Conservation (phyloP, 805 yeast species). For the Kluyveromyces dobzhanskii region DNA sequence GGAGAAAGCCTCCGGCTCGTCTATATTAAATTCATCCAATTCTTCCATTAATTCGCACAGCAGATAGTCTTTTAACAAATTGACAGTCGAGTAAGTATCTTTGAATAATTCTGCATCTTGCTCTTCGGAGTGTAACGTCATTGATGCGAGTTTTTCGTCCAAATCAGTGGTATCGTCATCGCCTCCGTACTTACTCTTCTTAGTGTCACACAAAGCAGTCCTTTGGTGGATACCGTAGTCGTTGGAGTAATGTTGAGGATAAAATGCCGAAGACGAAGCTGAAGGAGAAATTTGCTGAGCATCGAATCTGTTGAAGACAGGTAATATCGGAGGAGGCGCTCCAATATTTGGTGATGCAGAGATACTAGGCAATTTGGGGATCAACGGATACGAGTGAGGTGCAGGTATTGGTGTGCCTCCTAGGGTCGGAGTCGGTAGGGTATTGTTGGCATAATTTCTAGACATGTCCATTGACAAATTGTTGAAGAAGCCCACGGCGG, state of each 20-base stretch:
- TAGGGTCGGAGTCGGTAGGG: slow-evolving; percentile 4
- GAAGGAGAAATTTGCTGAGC: background rate
- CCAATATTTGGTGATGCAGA: background rate
- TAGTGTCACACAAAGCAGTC: slow-evolving; percentile 3
- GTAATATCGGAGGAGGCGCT: background rate
- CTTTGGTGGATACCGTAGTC: slow-evolving; percentile 8
- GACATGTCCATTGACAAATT: slow-evolving; percentile 18
- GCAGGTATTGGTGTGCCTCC: slow-evolving; percentile 4
- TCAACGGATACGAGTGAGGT: slow-evolving; percentile 5
- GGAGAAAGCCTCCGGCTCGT: background rate
- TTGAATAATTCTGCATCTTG: slow-evolving; percentile 8
- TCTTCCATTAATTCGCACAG: slow-evolving; percentile 25
- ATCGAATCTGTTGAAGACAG: slow-evolving; percentile 2
- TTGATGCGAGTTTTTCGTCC: background rate
- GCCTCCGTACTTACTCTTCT: background rate
- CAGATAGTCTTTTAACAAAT: slow-evolving; percentile 22
- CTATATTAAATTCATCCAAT: slow-evolving; percentile 9
- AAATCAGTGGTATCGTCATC: background rate
- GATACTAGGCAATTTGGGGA: slow-evolving; percentile 7
- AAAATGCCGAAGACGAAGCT: background rate
- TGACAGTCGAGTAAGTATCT: slow-evolving; percentile 14
- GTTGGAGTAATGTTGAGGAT: slow-evolving; percentile 2
- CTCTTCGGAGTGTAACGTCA: slow-evolving; percentile 1
- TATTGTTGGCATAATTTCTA: slow-evolving; percentile 5
- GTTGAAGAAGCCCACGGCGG: slow-evolving; percentile 19